These are phyloP conservation scores for Chrysosporium keratinophilum DNA, from an alignment of 2,329 filamentous ascomycete species.

Conservation along the genomic window DNA sequence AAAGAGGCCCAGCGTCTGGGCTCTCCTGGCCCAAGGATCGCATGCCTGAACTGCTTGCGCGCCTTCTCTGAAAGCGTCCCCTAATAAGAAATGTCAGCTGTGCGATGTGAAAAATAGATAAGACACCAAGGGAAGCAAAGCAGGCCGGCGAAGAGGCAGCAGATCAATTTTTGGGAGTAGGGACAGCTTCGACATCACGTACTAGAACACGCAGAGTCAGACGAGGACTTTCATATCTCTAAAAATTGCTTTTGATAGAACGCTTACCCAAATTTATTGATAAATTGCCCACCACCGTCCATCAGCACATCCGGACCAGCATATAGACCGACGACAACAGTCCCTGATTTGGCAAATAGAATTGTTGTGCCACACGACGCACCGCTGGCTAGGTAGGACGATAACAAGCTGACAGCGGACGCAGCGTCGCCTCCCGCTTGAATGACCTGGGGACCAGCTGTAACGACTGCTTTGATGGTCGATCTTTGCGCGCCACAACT, in stretches of 20 bases:
- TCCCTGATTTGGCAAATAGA: constrained; percentile 9
- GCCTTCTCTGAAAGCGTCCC: neutral
- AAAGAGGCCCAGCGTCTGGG: constrained; percentile 8
- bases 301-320: constrained; percentile 10
- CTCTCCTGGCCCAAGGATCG: neutral
- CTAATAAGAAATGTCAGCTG: neutral
- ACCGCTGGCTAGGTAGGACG: neutral
- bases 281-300: neutral
- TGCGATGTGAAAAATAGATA: neutral
- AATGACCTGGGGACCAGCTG: neutral
- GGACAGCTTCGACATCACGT: no score
- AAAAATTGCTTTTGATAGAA: no score
- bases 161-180: no score
- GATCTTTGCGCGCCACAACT: constrained; percentile 1
- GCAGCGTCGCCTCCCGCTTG: neutral
- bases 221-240: no score
- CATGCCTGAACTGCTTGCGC: constrained; percentile 4
- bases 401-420: neutral
- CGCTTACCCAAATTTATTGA: constrained; percentile 8
- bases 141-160: no score
- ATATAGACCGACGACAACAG: constrained; percentile 12
- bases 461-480: neutral
- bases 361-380: constrained; percentile 9
- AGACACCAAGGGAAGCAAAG: no score
- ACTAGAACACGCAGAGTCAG: no score